Evolutionary conservation across 75 land plant species (phyloP).

Genomic region (Picea glauca): DNA sequence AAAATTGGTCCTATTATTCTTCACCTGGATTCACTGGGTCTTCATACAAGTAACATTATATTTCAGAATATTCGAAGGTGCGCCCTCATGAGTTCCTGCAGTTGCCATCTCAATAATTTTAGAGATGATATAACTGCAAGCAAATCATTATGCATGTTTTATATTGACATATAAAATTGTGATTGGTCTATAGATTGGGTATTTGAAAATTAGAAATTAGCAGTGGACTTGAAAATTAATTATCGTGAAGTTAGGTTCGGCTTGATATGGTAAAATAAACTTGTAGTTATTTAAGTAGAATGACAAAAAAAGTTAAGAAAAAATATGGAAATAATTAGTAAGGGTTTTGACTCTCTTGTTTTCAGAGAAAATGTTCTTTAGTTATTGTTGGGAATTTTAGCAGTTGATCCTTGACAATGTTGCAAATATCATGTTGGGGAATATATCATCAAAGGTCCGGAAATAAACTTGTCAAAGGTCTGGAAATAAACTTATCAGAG

Average conservation of each 20-base stretch:
- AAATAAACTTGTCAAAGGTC: too few species aligned
- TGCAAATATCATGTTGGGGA: too few species aligned
- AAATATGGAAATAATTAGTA: too few species aligned
- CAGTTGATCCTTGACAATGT: too few species aligned
- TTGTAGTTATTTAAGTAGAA: neutral
- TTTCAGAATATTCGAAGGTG: constrained; percentile 50
- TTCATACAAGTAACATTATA: constrained; percentile 38
- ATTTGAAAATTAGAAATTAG: neutral
- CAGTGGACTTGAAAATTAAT: neutral
- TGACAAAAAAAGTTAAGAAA: too few species aligned
- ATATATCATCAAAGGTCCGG: too few species aligned
- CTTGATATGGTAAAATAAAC: neutral
- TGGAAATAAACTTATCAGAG: too few species aligned
- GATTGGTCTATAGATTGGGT: neutral
- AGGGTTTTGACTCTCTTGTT: too few species aligned
- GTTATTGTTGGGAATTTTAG: too few species aligned
- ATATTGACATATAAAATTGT: neutral
- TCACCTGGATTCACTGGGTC: constrained; percentile 86
- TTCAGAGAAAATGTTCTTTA: too few species aligned
- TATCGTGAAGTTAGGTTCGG: neutral
- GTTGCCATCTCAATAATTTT: neutral
- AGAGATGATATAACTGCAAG: neutral
- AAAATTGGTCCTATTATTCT: constrained; percentile 64
- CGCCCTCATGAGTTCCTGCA: constrained; percentile 2
- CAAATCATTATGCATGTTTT: neutral